phyloP scores from a whole-genome alignment of 73 alveolate genomes.

The Paramecium biaurelia region DNA sequence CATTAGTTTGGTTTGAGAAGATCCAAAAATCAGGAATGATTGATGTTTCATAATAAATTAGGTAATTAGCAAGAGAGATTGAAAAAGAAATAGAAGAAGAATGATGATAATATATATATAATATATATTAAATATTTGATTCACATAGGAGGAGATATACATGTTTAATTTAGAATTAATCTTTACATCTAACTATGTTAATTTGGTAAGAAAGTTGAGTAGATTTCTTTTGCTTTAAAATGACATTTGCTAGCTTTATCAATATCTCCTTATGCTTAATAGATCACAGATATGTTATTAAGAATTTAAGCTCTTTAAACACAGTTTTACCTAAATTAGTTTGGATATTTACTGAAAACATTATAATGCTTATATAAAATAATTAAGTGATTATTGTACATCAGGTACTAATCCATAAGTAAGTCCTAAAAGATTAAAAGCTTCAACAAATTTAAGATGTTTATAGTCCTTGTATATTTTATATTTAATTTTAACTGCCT shows the following conservation, averaged over 20 bases:
- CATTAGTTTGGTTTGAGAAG: background rate
- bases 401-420: background rate
- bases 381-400: background rate
- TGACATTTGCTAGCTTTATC: constrained; percentile 7
- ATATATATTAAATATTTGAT: background rate
- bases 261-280: background rate
- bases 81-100: background rate
- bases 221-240: background rate
- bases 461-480: background rate
- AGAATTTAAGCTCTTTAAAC: background rate
- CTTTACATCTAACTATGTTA: background rate
- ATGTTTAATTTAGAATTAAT: background rate
- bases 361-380: background rate
- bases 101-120: background rate
- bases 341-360: background rate
- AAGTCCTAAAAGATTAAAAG: background rate
- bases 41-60: background rate
- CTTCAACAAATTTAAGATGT: background rate
- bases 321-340: background rate
- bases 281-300: background rate
- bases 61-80: background rate
- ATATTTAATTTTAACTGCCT: background rate
- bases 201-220: background rate
- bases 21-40: background rate
- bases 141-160: background rate